A percentile compares a stretch with the other conserved stretches of the same genome.
phyloP scores from a whole-genome alignment of 2,329 filamentous ascomycete species.

The Arachnomyces sp. region DNA sequence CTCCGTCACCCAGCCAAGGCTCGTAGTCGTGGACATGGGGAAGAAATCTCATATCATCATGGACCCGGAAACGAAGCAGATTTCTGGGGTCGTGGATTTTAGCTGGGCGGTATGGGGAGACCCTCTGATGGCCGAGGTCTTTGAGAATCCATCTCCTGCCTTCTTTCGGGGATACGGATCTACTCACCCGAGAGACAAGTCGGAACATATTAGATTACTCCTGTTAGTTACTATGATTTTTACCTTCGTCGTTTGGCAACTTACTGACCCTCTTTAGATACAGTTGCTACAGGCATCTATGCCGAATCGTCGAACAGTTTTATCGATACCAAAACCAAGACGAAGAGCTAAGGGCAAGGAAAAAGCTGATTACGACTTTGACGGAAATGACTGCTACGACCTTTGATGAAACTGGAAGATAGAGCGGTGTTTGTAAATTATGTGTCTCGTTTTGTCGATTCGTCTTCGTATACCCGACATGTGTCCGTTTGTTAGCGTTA shows the following conservation, averaged over 20 bases:
- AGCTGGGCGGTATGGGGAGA: constrained; percentile 51
- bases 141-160: constrained; percentile 29
- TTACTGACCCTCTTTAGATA: constrained; percentile 22
- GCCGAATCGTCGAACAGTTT: constrained; percentile 30
- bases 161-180: constrained; percentile 30
- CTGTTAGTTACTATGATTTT: constrained; percentile 21
- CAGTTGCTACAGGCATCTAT: constrained; percentile 31
- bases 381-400: constrained; percentile 20
- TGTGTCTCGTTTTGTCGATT: too few relatives aligned
- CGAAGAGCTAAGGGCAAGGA: constrained; percentile 30
- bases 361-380: constrained; percentile 25
- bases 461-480: too few relatives aligned
- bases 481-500: too few relatives aligned
- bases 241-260: not conserved
- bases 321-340: constrained; percentile 28
- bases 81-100: constrained; percentile 46
- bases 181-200: constrained; percentile 14
- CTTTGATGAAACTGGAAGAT: not conserved
- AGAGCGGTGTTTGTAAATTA: too few relatives aligned
- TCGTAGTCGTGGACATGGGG: constrained; percentile 45
- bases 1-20: constrained; percentile 41
- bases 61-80: constrained; percentile 38
- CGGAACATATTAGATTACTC: constrained; percentile 23
- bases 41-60: constrained; percentile 44
- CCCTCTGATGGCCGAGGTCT: constrained; percentile 45